These are phyloP conservation scores for Brassica rapa DNA, from an alignment of 345 rosid genomes.

Conservation along the genomic window DNA sequence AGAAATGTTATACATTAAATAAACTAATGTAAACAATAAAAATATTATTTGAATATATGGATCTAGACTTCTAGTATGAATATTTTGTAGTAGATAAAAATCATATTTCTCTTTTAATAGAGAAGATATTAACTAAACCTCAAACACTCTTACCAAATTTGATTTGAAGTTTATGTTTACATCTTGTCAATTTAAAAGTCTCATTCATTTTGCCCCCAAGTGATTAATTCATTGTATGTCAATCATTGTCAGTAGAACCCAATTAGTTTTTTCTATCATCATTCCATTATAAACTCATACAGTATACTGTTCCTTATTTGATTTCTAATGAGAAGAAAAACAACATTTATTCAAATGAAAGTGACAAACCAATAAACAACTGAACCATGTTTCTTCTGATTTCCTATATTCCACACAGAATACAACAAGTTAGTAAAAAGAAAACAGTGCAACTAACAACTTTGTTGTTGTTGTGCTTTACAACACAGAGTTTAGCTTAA, in stretches of 20 bases:
- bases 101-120: too few relatives aligned
- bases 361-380: neutral
- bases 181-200: slow-evolving; percentile 21
- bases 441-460: neutral
- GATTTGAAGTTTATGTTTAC: neutral
- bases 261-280: neutral
- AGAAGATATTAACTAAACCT: slow-evolving; percentile 10
- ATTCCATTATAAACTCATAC: slow-evolving; percentile 2
- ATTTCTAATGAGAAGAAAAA: neutral
- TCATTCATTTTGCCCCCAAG: slow-evolving; percentile 14
- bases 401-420: neutral
- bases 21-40: too few relatives aligned
- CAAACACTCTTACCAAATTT: slow-evolving; percentile 4
- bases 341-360: slow-evolving; percentile 3
- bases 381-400: neutral
- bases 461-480: neutral
- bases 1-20: too few relatives aligned
- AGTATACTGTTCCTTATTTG: neutral
- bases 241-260: neutral
- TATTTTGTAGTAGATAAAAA: too few relatives aligned
- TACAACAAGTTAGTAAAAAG: neutral
- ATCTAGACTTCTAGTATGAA: too few relatives aligned
- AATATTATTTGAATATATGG: too few relatives aligned
- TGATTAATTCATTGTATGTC: neutral
- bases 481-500: neutral